Conservation (phyloP, 2,329 filamentous ascomycete species). For the Claviceps sp. region DNA sequence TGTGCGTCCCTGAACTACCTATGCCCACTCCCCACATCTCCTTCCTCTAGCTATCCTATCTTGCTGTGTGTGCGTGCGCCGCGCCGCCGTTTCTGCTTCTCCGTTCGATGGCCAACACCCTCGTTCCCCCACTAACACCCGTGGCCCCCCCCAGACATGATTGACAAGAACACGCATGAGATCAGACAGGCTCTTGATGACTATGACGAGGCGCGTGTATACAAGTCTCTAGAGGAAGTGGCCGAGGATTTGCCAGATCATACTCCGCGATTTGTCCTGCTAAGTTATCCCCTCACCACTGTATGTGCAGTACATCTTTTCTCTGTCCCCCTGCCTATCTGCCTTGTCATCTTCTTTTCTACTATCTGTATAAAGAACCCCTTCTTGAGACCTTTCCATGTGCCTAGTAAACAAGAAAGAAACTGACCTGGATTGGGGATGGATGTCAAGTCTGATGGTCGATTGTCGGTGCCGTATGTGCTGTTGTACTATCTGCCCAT, state of each 20-base stretch:
- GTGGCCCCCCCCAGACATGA: conserved; percentile 49
- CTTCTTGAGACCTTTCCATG: neutral
- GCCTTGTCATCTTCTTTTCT: neutral
- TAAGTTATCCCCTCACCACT: conserved; percentile 67
- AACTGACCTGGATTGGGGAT: neutral
- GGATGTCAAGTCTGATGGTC: conserved; percentile 49
- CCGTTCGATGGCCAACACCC: neutral
- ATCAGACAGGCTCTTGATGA: conserved; percentile 50
- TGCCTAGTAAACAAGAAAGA: neutral
- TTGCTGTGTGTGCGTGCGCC: neutral
- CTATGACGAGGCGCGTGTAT: conserved; percentile 59
- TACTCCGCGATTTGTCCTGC: conserved; percentile 73
- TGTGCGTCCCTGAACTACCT: conserved; percentile 39
- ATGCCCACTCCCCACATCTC: conserved; percentile 11
- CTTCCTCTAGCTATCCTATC: neutral
- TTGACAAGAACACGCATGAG: conserved; percentile 81
- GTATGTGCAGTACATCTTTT: neutral
- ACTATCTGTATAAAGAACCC: too few relatives aligned
- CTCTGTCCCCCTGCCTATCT: neutral
- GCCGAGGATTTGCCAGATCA: conserved; percentile 87
- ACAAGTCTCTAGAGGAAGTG: conserved; percentile 67
- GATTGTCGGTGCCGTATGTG: conserved; percentile 82
- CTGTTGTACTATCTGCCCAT: conserved; percentile 88
- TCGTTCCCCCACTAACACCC: too few relatives aligned
- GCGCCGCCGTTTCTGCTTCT: too few relatives aligned